phyloP scores from a whole-genome alignment of 192 early-diverging fungal species.

The Kickxella alabastrina region DNA sequence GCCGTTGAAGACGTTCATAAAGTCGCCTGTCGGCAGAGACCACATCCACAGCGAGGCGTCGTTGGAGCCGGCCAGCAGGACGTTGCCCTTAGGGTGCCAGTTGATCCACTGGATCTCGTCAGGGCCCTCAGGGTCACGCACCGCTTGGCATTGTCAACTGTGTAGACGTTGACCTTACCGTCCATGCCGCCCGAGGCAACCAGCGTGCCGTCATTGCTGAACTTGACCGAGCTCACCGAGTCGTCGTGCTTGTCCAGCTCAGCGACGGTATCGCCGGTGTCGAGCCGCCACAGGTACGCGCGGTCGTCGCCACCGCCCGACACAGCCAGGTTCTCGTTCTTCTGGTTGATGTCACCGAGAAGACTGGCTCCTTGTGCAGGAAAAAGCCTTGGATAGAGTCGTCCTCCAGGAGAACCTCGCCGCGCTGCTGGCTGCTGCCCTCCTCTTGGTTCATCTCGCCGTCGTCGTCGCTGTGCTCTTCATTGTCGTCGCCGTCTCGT shows the following conservation, averaged over 20 bases:
- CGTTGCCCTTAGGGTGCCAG: constrained; percentile 95
- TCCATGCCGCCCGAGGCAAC: constrained; percentile 96
- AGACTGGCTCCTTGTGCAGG: constrained; percentile 86
- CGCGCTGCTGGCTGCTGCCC: neutral
- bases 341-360: constrained; percentile 77
- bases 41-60: constrained; percentile 98
- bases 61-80: constrained; percentile 80
- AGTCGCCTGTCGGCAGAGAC: constrained; percentile 77
- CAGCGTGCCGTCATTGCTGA: constrained; percentile 78
- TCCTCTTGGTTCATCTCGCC: neutral
- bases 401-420: constrained; percentile 54
- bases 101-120: constrained; percentile 90
- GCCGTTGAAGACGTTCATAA: constrained; percentile 93
- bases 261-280: constrained; percentile 72
- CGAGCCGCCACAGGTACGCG: constrained; percentile 81
- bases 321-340: constrained; percentile 60
- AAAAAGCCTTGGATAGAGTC: constrained; percentile 94
- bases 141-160: neutral
- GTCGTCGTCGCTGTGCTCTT: constrained; percentile 32
- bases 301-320: constrained; percentile 93
- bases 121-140: constrained; percentile 72
- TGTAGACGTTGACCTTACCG: constrained; percentile 71
- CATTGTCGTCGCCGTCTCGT: constrained; percentile 52
- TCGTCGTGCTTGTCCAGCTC: constrained; percentile 76
- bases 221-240: constrained; percentile 78